Conservation (phyloP, 352 stramenopile genomes). For the Aphanomyces stellatus region DNA sequence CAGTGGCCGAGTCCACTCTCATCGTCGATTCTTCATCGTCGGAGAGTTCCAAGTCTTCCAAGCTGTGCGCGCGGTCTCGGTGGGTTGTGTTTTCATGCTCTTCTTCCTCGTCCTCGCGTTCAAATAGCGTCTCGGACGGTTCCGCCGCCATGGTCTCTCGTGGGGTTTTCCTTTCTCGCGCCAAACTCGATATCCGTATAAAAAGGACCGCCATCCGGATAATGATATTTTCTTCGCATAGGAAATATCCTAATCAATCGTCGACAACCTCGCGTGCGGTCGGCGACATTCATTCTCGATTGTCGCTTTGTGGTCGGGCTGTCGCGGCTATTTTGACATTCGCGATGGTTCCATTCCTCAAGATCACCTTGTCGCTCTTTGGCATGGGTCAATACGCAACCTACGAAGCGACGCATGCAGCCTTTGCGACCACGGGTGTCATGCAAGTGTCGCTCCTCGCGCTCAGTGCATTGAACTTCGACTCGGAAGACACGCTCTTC, state of each 20-base stretch:
- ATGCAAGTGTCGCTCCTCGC: not conserved
- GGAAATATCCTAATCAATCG: no score
- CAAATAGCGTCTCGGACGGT: not conserved
- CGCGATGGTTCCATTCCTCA: constrained; percentile 4
- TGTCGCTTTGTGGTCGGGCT: no score
- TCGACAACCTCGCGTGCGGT: no score
- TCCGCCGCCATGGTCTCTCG: not conserved
- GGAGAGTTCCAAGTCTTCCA: constrained; percentile 14
- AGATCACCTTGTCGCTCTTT: not conserved
- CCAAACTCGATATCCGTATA: constrained; percentile 11
- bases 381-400: not conserved
- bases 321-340: no score
- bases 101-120: constrained; percentile 11
- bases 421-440: not conserved
- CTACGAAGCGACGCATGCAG: not conserved
- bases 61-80: constrained; percentile 3
- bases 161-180: not conserved
- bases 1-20: constrained; percentile 31
- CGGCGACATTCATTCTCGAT: no score
- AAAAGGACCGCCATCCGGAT: not conserved
- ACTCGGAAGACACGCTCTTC: not conserved
- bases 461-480: not conserved
- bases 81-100: not conserved
- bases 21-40: constrained; percentile 1
- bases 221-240: not conserved